Percentiles rank a stretch among this genome's conserved stretches.
Conservation (phyloP, 2,329 filamentous ascomycete genomes). For the Phoma sp. region DNA sequence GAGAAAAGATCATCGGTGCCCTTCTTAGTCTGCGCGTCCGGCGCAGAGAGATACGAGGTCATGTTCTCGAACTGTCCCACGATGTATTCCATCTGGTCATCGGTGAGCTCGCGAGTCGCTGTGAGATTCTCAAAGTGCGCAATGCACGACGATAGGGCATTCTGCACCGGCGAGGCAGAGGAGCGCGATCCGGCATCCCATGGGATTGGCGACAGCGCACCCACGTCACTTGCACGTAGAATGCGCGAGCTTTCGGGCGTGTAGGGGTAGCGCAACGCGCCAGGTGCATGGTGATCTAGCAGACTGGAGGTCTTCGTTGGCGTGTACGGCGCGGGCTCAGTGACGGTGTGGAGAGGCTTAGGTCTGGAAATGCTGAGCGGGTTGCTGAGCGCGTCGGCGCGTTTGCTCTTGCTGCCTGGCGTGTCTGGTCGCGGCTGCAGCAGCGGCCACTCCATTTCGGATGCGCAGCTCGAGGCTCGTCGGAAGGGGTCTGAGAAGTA, state of each 20-base stretch:
- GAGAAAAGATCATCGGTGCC: slow-evolving; percentile 30
- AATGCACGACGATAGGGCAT: slow-evolving; percentile 40
- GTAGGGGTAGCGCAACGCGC: slow-evolving; percentile 38
- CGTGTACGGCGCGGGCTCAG: slow-evolving; percentile 30
- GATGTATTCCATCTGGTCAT: slow-evolving; percentile 45
- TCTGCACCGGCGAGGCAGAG: slow-evolving; percentile 37
- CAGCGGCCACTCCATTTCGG: slow-evolving; percentile 20
- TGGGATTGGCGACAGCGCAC: slow-evolving; percentile 28
- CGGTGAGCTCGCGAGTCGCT: slow-evolving; percentile 36
- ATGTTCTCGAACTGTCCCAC: slow-evolving; percentile 43
- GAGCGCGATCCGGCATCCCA: slow-evolving; percentile 32
- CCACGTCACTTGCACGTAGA: slow-evolving; percentile 21
- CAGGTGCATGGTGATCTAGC: slow-evolving; percentile 16
- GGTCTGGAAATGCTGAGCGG: slow-evolving; percentile 19
- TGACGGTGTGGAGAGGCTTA: slow-evolving; percentile 22
- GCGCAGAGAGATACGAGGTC: slow-evolving; percentile 35
- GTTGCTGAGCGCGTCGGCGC: slow-evolving; percentile 22
- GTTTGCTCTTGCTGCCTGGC: slow-evolving; percentile 9
- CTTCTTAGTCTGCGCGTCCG: slow-evolving; percentile 29
- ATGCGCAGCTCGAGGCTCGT: slow-evolving; percentile 17
- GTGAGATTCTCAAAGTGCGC: slow-evolving; percentile 41
- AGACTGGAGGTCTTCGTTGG: slow-evolving; percentile 26
- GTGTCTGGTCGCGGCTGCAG: slow-evolving; percentile 7
- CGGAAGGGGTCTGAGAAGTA: slow-evolving; percentile 31
- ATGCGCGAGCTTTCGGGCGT: slow-evolving; percentile 40